phyloP scores from a whole-genome alignment of 2,329 filamentous ascomycete species.

The Talaromyces sp. region DNA sequence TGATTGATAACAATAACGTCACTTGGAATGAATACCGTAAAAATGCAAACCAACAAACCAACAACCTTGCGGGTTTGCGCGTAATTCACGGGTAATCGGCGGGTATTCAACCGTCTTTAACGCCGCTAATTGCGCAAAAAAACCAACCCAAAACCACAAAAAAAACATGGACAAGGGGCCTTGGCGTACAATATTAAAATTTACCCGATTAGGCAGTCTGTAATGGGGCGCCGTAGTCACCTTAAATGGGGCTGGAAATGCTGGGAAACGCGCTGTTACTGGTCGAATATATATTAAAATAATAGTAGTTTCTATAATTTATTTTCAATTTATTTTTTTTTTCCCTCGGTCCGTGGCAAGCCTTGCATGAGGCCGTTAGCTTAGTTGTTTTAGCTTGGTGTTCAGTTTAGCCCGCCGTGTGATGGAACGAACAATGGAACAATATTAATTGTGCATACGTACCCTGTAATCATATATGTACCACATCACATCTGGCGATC shows the following conservation, averaged over 20 bases:
- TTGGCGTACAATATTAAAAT: neutral
- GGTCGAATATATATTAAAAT: too few relatives aligned
- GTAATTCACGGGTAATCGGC: neutral
- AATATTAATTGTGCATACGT: neutral
- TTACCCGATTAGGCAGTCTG: neutral
- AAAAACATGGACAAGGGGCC: neutral
- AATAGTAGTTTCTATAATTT: too few relatives aligned
- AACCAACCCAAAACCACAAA: too few relatives aligned
- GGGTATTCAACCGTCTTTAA: neutral
- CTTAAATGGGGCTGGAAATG: neutral
- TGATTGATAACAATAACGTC: neutral
- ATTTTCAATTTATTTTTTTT: too few relatives aligned
- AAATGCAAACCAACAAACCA: neutral
- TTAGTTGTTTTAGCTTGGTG: too few relatives aligned
- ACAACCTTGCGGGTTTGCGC: neutral
- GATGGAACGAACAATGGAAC: too few relatives aligned
- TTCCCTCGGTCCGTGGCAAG: too few relatives aligned
- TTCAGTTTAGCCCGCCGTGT: too few relatives aligned
- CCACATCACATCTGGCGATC: neutral
- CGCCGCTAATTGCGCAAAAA: too few relatives aligned
- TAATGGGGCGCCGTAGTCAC: neutral
- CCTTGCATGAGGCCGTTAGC: too few relatives aligned
- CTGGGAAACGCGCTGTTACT: neutral
- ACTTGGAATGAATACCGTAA: neutral
- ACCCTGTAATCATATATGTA: neutral